Conservation (phyloP, 331 rosid species). For the Dryas integrifolia region DNA sequence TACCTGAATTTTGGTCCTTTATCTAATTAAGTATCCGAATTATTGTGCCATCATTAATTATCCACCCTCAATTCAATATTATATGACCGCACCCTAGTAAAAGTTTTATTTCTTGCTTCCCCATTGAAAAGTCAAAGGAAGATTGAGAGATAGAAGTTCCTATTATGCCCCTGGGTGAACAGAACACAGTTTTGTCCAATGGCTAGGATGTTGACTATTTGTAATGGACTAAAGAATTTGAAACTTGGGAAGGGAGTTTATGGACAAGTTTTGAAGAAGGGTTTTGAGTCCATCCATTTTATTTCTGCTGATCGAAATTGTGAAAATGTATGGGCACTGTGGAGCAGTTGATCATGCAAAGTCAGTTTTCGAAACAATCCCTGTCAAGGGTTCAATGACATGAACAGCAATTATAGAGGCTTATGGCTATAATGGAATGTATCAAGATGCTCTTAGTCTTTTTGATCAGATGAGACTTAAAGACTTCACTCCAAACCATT, state of each 20-base stretch:
- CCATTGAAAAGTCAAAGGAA: no score
- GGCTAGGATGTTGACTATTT: slow-evolving; percentile 57
- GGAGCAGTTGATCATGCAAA: slow-evolving; percentile 49
- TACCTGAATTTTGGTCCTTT: no score
- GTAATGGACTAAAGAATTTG: slow-evolving; percentile 43
- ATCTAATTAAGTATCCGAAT: no score
- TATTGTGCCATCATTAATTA: no score
- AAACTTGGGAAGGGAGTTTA: slow-evolving; percentile 77
- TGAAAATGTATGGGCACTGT: slow-evolving; percentile 61
- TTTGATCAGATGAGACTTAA: slow-evolving; percentile 49
- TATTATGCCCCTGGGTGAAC: no score
- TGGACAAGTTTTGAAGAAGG: slow-evolving; percentile 61
- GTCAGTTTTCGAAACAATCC: slow-evolving; percentile 48
- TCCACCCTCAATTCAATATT: no score
- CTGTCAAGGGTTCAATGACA: slow-evolving; percentile 72
- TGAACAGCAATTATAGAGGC: slow-evolving; percentile 79
- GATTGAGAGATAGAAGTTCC: no score
- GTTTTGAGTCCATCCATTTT: slow-evolving; percentile 46
- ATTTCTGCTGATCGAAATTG: slow-evolving; percentile 51
- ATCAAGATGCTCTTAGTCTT: slow-evolving; percentile 49
- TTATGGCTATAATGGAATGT: slow-evolving; percentile 43
- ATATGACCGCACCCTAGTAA: no score
- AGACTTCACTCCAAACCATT: slow-evolving; percentile 53
- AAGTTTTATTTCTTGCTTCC: no score
- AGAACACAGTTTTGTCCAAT: slow-evolving; percentile 17